Evolutionary conservation across 345 rosid species (phyloP).

Genomic region (Bruguiera gymnorhiza): DNA sequence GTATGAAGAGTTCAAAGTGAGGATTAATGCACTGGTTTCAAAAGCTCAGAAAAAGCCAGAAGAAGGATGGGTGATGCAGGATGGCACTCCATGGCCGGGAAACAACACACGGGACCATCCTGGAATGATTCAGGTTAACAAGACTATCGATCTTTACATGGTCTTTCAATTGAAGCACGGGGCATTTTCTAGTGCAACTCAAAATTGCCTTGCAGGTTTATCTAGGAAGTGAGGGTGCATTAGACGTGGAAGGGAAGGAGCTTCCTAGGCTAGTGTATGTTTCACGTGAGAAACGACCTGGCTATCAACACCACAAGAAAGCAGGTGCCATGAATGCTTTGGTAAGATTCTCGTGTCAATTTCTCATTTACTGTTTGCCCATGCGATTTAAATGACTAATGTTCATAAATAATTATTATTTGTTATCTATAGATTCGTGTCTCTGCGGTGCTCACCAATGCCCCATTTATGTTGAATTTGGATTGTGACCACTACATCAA

Average conservation of each 20-base stretch:
- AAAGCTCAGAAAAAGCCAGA: constrained; percentile 96
- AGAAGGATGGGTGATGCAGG: constrained; percentile 99
- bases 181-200: not conserved
- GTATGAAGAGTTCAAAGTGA: constrained; percentile 96
- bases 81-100: constrained; percentile 99
- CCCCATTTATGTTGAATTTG: constrained; percentile 84
- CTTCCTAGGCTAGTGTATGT: constrained; percentile 87
- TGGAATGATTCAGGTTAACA: constrained; percentile 90
- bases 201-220: constrained; percentile 55
- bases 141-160: constrained; percentile 1
- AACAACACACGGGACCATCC: constrained; percentile 99
- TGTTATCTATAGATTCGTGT: constrained; percentile 65
- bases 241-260: constrained; percentile 87
- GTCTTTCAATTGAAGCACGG: not conserved
- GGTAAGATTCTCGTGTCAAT: constrained; percentile 35
- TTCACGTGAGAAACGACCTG: constrained; percentile 95
- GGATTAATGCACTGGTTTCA: constrained; percentile 80
- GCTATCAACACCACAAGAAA: constrained; percentile 94
- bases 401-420: not conserved
- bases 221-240: constrained; percentile 91
- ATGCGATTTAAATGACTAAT: not conserved
- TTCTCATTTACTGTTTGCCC: not conserved
- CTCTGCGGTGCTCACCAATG: constrained; percentile 92
- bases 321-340: constrained; percentile 99
- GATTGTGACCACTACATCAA: constrained; percentile 97